These are phyloP conservation scores for Aspergillus fijiensis DNA, from an alignment of 2,329 filamentous ascomycete species.

Conservation along the genomic window DNA sequence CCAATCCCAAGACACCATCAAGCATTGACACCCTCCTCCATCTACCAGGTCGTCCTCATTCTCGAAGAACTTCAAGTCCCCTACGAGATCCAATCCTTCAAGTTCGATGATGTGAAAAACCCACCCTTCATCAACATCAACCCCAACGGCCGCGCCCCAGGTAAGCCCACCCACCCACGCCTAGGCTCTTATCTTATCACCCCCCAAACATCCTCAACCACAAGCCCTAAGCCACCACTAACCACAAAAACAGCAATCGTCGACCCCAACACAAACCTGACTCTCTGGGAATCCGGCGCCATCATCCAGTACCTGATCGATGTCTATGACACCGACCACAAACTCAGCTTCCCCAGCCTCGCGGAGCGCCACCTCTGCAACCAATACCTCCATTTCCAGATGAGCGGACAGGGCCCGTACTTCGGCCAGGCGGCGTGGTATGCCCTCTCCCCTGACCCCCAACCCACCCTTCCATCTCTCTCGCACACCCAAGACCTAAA, in stretches of 20 bases:
- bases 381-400: slow-evolving; percentile 12
- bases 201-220: background rate
- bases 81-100: background rate
- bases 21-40: too few relatives aligned
- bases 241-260: background rate
- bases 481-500: too few relatives aligned
- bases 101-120: slow-evolving; percentile 2
- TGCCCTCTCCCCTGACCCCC: background rate
- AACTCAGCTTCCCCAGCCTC: background rate
- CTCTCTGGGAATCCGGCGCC: slow-evolving; percentile 39
- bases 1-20: background rate
- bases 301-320: slow-evolving; percentile 50
- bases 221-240: background rate
- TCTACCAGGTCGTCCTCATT: background rate
- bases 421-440: slow-evolving; percentile 10
- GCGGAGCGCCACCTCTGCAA: slow-evolving; percentile 1
- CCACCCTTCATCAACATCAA: slow-evolving; percentile 2
- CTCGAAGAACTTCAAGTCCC: background rate
- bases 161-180: background rate
- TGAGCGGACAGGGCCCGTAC: slow-evolving; percentile 10
- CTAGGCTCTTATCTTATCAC: background rate
- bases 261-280: background rate
- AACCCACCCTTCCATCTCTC: background rate
- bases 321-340: slow-evolving; percentile 7
- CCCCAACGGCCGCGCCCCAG: slow-evolving; percentile 1